These are phyloP conservation scores for Mortierella claussenii DNA, from an alignment of 192 early-diverging fungal species.

Conservation along the genomic window DNA sequence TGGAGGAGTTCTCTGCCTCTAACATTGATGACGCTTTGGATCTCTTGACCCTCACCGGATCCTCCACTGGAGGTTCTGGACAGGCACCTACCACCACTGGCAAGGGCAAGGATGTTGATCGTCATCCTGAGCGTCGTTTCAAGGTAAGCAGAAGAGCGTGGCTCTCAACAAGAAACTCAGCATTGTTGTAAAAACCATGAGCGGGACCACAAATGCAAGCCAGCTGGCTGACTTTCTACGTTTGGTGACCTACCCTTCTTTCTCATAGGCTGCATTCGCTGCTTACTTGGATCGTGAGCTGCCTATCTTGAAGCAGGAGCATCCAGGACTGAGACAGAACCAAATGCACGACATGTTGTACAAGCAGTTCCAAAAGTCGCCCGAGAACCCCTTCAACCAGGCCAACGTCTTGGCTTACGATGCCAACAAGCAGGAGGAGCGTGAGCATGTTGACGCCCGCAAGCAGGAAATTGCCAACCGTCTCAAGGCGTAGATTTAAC, in stretches of 20 bases:
- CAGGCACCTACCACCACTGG: slow-evolving; percentile 29
- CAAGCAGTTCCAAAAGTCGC: slow-evolving; percentile 83
- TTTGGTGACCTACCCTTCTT: background rate
- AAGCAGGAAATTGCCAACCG: slow-evolving; percentile 63
- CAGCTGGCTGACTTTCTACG: background rate
- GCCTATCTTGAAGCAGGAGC: slow-evolving; percentile 78
- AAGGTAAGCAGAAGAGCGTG: slow-evolving; percentile 50
- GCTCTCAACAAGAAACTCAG: too few species aligned
- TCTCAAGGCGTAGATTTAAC: slow-evolving; percentile 60
- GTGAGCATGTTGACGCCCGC: slow-evolving; percentile 57
- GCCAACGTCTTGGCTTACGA: slow-evolving; percentile 75
- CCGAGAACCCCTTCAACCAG: slow-evolving; percentile 86
- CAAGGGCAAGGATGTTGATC: slow-evolving; percentile 72
- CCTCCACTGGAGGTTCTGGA: slow-evolving; percentile 23
- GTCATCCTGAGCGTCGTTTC: slow-evolving; percentile 89
- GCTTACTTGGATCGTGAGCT: slow-evolving; percentile 79
- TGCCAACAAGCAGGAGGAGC: slow-evolving; percentile 71
- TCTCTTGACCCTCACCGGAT: slow-evolving; percentile 61
- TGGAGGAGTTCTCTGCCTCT: slow-evolving; percentile 79
- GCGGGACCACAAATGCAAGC: too few species aligned
- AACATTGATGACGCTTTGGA: slow-evolving; percentile 91
- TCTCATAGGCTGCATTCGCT: slow-evolving; percentile 67
- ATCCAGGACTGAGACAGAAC: slow-evolving; percentile 79
- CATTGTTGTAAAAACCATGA: too few species aligned
- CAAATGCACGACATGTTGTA: slow-evolving; percentile 84